phyloP scores from a whole-genome alignment of 371 early-diverging fungal species.

The Coemansia sp. region DNA sequence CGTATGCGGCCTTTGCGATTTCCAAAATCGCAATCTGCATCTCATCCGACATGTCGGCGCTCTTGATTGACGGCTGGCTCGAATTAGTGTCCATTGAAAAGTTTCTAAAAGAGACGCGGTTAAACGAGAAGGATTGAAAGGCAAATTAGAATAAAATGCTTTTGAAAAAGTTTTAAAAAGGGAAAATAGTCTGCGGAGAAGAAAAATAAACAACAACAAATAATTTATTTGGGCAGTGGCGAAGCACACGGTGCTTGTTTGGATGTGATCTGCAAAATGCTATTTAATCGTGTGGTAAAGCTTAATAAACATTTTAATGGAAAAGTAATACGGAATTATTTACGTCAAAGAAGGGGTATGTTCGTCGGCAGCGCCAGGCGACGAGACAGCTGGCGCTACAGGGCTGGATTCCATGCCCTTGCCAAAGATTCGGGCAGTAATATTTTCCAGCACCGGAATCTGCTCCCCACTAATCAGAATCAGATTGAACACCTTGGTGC shows the following conservation, averaged over 20 bases:
- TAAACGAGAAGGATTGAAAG: not conserved
- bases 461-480: constrained; percentile 56
- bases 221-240: not conserved
- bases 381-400: constrained; percentile 12
- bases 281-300: not conserved
- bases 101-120: not conserved
- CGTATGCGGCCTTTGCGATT: constrained; percentile 87
- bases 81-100: constrained; percentile 8
- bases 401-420: constrained; percentile 38
- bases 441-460: constrained; percentile 52
- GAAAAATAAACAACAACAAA: constrained; percentile 6
- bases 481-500: constrained; percentile 45
- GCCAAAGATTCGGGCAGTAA: constrained; percentile 52
- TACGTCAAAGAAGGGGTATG: not conserved
- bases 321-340: not conserved
- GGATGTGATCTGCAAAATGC: not conserved
- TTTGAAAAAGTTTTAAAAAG: not conserved
- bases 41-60: constrained; percentile 96
- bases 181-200: not conserved
- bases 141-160: not conserved
- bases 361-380: constrained; percentile 7
- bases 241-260: not conserved
- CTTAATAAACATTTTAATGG: not conserved
- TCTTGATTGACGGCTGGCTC: constrained; percentile 70
- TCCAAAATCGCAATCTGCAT: constrained; percentile 96